Base-by-base conservation (phyloP, 129 eudicot species). In the Saposhnikovia divaricata region DNA sequence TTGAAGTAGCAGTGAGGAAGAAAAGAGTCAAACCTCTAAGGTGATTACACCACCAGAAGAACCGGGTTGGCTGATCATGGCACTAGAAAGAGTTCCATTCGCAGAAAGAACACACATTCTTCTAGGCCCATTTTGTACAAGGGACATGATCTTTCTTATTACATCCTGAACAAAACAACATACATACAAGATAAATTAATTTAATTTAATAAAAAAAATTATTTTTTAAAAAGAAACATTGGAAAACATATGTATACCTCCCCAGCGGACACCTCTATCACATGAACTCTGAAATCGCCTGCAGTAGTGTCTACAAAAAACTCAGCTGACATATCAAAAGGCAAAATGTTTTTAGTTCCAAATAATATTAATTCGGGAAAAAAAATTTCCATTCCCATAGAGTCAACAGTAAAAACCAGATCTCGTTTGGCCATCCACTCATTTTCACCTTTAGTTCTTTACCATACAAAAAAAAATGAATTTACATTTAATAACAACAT, bases 61-160 rank as follows among this genome's bases (percentile, higher is more conserved):
- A 80, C 93, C 93, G 3, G 92, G 97, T 83, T 92, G 97, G 12
- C 94, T 90, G 84, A 94, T 84, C 18, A 94, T 84, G 51, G 90
- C 97, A 81, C 86, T 92, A 4, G 97, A 89, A 83, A 95, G 84
- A 48, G 91, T 80, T 38, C 98, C 97, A 84, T 89, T 95, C 19
- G 94, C 96, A 14, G 96, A 90, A 23, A 92, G 85, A 80, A 94
- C 9, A 43, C 85, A 94, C 19, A 94, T 80, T 23, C 96, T 97
- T 45, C 93, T 83, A 7, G 88, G 86, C 45, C 90, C 96, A 83
- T 84, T 88, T 44, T 85, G 91, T 23, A 88, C 83, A 55, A 92
- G 83, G 2, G 96, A 84, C 68, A 85, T 82, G 25, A 94, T 81
- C 84, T 89, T 94, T 70, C 81, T 88, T 6, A 93, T 88, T 42